These are phyloP conservation scores for Picochlorum sp. DNA, from an alignment of 139 green algal genomes.

Conservation along the genomic window DNA sequence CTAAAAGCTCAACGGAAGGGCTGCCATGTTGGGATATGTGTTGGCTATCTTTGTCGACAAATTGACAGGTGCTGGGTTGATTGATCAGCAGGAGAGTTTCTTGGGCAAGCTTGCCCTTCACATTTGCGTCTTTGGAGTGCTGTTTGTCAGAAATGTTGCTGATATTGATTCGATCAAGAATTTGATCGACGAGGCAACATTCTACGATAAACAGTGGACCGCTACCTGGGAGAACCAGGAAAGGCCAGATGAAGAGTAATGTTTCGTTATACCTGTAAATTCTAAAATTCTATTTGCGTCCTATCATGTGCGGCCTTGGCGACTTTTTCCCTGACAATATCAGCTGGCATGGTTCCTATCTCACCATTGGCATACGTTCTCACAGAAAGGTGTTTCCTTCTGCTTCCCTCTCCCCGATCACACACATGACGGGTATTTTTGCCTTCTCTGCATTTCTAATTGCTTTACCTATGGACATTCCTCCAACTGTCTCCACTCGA, in stretches of 20 bases:
- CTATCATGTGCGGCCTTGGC: not conserved
- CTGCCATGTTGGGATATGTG: conserved; percentile 88
- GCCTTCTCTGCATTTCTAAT: conserved; percentile 69
- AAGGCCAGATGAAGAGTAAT: conserved; percentile 41
- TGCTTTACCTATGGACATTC: conserved; percentile 46
- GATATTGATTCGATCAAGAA: conserved; percentile 73
- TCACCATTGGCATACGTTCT: conserved; percentile 57
- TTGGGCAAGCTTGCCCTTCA: conserved; percentile 83
- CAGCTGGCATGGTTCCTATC: conserved; percentile 36
- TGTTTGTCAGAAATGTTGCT: conserved; percentile 51
- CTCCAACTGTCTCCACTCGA: conserved; percentile 48
- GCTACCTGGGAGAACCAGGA: conserved; percentile 68
- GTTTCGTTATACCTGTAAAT: no score
- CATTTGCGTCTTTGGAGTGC: conserved; percentile 59
- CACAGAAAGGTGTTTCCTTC: conserved; percentile 51
- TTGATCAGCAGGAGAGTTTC: conserved; percentile 87
- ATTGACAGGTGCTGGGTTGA: conserved; percentile 64
- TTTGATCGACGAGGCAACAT: conserved; percentile 84
- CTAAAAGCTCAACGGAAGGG: conserved; percentile 91
- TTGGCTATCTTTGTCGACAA: conserved; percentile 69
- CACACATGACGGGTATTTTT: conserved; percentile 77
- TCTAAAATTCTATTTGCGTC: not conserved
- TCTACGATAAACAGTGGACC: conserved; percentile 85
- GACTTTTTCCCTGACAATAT: conserved; percentile 22
- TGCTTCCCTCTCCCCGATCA: conserved; percentile 69